Base-by-base conservation (phyloP, 176 grass and related monocot species). In the Oryza rufipogon region DNA sequence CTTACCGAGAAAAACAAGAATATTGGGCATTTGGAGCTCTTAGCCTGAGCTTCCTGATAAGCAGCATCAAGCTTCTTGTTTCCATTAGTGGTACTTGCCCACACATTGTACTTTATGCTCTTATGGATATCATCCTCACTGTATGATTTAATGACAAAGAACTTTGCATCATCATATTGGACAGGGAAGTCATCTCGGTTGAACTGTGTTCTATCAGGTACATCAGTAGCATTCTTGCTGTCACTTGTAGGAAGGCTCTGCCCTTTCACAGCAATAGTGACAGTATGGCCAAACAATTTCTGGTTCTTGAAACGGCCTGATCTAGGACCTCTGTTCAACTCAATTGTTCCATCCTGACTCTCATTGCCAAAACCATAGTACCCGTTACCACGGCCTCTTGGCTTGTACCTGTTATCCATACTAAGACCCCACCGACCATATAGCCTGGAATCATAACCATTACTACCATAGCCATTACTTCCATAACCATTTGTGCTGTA, bases 101-200 rank as follows among this genome's bases (percentile, higher is more conserved):
- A 95, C 28, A 98, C 93, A 74, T 93, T 93, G 68, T 98, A 95
- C 73, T 98, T 95, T 68, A 98, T 88, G 71, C 96, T 98, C 85
- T 95, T 98, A 73, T 98, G 96, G 84, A 98, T 82, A 78, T 98
- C 96, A 90, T 95, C 96, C 89, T 98, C 93, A 3, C 92, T 95
- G 85, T 98, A 98, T 0, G 92, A 95, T 82, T 98, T 95, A 36
- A 98, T 95, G 77, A 98, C 78, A 84, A 93, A 95, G 77, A 98
- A 98, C 79, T 92, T 98, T 68, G 96, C 96, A 76, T 91, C 91
- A 20, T 88, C 74, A 51, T 95, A 93, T 14, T 88, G 92, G 26
- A 88, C 91, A 88, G 84, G 79, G 64, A 98, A 95, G 38, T 98
- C 89, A 33, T 86, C 91, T 79, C 70, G 81, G 83, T 98, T 93